Percentiles rank a stretch among this genome's conserved stretches.
Conservation (phyloP, 2,329 filamentous ascomycete species). For the Fusarium burgessii region DNA sequence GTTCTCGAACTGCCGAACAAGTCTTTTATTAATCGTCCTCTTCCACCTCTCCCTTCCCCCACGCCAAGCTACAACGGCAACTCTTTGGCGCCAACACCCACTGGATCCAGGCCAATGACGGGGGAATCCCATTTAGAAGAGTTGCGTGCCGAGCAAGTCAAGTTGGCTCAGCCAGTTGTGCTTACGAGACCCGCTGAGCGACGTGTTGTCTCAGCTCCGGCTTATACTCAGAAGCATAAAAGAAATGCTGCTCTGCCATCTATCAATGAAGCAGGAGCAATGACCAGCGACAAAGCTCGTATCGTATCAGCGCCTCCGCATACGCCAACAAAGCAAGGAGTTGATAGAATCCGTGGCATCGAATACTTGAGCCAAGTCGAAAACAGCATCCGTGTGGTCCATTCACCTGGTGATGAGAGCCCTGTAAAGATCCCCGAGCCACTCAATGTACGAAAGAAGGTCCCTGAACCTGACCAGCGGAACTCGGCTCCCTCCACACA, state of each 20-base stretch:
- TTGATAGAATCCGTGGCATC: constrained; percentile 54
- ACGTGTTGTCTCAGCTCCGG: constrained; percentile 64
- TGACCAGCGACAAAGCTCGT: constrained; percentile 54
- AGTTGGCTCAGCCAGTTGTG: constrained; percentile 49
- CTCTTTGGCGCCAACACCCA: constrained; percentile 32
- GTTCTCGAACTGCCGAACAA: constrained; percentile 40
- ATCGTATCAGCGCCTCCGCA: constrained; percentile 61
- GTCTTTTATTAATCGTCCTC: constrained; percentile 62
- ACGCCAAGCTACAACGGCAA: constrained; percentile 34
- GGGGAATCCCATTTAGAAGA: constrained; percentile 44
- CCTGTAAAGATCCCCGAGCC: constrained; percentile 53
- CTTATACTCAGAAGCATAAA: constrained; percentile 56
- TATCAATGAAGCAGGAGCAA: constrained; percentile 58
- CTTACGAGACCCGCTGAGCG: constrained; percentile 55
- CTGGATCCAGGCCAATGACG: constrained; percentile 42
- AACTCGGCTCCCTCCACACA: constrained; percentile 35
- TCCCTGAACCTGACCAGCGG: constrained; percentile 39
- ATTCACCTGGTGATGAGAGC: constrained; percentile 58
- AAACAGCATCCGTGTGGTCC: constrained; percentile 67
- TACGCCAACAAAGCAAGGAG: constrained; percentile 46
- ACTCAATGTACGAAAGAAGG: constrained; percentile 58
- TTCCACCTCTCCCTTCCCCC: constrained; percentile 62
- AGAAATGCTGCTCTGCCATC: constrained; percentile 59
- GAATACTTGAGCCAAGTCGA: constrained; percentile 61
- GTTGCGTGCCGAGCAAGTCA: constrained; percentile 42